These are phyloP conservation scores for Croton setiger DNA, from an alignment of 441 rosid genomes.

Conservation along the genomic window DNA sequence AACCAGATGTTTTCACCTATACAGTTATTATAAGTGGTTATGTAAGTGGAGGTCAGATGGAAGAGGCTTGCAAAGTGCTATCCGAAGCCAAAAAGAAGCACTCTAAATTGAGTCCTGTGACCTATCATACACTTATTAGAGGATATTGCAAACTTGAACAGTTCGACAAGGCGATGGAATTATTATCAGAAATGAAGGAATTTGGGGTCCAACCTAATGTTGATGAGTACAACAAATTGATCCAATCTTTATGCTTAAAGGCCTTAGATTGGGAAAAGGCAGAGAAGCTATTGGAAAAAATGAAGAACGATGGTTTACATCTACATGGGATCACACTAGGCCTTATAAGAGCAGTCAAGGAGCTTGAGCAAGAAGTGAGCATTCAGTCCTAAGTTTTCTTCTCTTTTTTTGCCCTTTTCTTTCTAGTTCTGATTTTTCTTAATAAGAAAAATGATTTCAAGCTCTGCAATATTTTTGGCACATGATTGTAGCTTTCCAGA, in stretches of 20 bases:
- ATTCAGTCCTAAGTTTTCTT: slow-evolving; percentile 14
- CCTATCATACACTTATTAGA: slow-evolving; percentile 76
- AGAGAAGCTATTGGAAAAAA: slow-evolving; percentile 61
- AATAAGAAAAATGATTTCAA: slow-evolving; percentile 5
- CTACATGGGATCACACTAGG: slow-evolving; percentile 66
- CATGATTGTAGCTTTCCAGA: slow-evolving; percentile 4
- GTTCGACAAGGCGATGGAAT: slow-evolving; percentile 57
- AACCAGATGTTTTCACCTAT: slow-evolving; percentile 73
- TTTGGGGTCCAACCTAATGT: slow-evolving; percentile 54
- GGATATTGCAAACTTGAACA: slow-evolving; percentile 80
- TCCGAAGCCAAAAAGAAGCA: slow-evolving; percentile 73
- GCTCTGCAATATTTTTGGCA: slow-evolving; percentile 5
- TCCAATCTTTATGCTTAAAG: slow-evolving; percentile 75
- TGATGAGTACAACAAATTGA: slow-evolving; percentile 78
- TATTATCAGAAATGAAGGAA: slow-evolving; percentile 66
- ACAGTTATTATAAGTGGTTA: slow-evolving; percentile 77
- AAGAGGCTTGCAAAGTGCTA: slow-evolving; percentile 53
- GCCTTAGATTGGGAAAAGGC: slow-evolving; percentile 72
- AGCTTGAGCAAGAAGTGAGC: slow-evolving; percentile 40
- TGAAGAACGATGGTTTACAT: slow-evolving; percentile 64
- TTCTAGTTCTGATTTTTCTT: not conserved
- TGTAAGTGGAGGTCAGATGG: slow-evolving; percentile 67
- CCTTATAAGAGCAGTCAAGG: slow-evolving; percentile 74
- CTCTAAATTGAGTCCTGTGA: slow-evolving; percentile 56
- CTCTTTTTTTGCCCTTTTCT: not conserved